Percentiles rank a stretch among this genome's conserved stretches.
These are phyloP conservation scores for Boletus rubescentipes DNA, from an alignment of 768 basidiomycete species.

Conservation along the genomic window DNA sequence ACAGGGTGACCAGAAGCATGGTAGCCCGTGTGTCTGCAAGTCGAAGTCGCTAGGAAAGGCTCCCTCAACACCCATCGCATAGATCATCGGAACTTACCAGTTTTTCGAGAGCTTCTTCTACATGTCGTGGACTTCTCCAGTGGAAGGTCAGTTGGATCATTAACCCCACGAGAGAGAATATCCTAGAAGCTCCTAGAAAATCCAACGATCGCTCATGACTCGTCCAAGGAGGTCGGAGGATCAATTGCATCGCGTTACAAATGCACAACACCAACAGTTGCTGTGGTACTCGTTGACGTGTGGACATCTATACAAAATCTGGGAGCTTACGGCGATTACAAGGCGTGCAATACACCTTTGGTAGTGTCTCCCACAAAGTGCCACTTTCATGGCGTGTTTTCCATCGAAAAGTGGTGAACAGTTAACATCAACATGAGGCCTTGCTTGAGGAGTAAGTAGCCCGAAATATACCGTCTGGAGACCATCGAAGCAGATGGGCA, in stretches of 20 bases:
- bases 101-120: not conserved
- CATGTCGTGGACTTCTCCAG: not conserved
- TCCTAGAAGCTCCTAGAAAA: not conserved
- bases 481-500: too few relatives aligned
- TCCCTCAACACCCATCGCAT: not conserved
- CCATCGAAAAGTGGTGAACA: too few relatives aligned
- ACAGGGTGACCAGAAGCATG: not conserved
- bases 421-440: too few relatives aligned
- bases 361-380: not conserved
- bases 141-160: not conserved
- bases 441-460: too few relatives aligned
- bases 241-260: not conserved
- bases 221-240: not conserved
- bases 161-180: not conserved
- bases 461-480: too few relatives aligned
- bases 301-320: not conserved
- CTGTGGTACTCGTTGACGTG: not conserved
- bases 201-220: not conserved
- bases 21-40: not conserved
- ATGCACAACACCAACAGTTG: not conserved
- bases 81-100: not conserved
- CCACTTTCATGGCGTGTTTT: too few relatives aligned
- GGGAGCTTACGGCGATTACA: not conserved
- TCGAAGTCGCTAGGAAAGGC: not conserved
- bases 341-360: not conserved